Conservation (phyloP, 495 filamentous ascomycete species). For the Penicillium longicatenatum region DNA sequence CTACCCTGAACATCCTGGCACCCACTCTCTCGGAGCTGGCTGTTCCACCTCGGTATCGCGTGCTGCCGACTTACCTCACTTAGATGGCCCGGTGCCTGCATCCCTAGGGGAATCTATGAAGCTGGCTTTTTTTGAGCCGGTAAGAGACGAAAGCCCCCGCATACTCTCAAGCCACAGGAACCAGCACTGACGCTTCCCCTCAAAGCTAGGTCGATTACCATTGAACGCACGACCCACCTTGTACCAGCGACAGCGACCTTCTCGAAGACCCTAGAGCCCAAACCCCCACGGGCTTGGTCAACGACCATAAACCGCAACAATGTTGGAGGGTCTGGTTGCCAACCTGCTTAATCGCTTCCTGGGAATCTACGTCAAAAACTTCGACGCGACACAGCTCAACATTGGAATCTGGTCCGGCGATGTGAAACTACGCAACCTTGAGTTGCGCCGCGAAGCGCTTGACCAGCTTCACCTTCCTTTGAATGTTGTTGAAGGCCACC, state of each 20-base stretch:
- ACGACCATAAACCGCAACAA: conserved; percentile 46
- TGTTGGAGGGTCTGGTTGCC: conserved; percentile 72
- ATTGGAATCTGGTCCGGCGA: conserved; percentile 98
- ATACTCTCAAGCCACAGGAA: background rate
- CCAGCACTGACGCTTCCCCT: conserved; percentile 7
- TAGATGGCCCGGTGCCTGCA: conserved; percentile 37
- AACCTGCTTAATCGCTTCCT: conserved; percentile 97
- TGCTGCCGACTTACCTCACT: conserved; percentile 26
- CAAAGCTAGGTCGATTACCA: conserved; percentile 16
- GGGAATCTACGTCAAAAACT: conserved; percentile 99
- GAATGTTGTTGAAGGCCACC: conserved; percentile 93
- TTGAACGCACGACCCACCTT: conserved; percentile 16
- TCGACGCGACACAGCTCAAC: conserved; percentile 93
- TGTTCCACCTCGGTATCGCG: conserved; percentile 35
- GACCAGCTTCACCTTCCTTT: conserved; percentile 94
- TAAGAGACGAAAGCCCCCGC: conserved; percentile 1
- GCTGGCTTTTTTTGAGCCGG: conserved; percentile 3
- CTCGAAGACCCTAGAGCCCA: conserved; percentile 24
- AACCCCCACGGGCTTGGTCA: conserved; percentile 33
- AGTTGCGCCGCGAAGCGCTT: conserved; percentile 89
- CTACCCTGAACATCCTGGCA: conserved; percentile 5
- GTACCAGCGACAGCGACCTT: conserved; percentile 9
- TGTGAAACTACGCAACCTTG: conserved; percentile 87
- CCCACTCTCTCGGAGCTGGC: conserved; percentile 16
- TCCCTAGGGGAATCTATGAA: conserved; percentile 24